These are phyloP conservation scores for Eimeria praecox DNA, from an alignment of 169 alveolate genomes.

Conservation along the genomic window DNA sequence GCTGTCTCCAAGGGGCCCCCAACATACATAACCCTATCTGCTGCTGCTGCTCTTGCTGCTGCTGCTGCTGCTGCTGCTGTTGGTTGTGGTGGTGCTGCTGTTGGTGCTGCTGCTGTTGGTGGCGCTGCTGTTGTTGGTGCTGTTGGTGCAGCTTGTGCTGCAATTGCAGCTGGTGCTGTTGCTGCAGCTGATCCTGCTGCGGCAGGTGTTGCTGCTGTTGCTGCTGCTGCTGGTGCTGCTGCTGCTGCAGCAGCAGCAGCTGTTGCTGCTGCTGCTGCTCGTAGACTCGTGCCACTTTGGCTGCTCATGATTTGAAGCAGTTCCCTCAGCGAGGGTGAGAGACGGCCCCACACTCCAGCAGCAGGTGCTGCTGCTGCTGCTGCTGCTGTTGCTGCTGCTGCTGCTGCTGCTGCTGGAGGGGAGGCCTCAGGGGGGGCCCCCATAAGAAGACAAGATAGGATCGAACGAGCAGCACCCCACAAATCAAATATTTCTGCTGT, in stretches of 20 bases:
- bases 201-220: background rate
- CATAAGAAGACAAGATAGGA: background rate
- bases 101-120: conserved; percentile 10
- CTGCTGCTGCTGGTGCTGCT: background rate
- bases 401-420: conserved; percentile 20
- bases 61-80: conserved; percentile 15
- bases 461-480: conserved; percentile 10
- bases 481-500: conserved; percentile 11
- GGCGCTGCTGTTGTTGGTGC: background rate
- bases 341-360: background rate
- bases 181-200: conserved; percentile 24
- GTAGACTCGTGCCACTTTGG: no score
- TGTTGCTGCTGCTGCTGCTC: no score
- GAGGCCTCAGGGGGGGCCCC: conserved; percentile 46
- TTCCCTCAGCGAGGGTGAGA: conserved; percentile 7
- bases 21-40: background rate
- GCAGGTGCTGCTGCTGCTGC: conserved; percentile 40
- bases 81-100: background rate
- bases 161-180: no score
- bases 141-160: no score
- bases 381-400: conserved; percentile 4
- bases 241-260: background rate
- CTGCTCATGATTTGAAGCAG: background rate
- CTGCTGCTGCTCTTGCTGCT: conserved; percentile 15
- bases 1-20: background rate